phyloP scores from a whole-genome alignment of 306 rosid genomes.

The Vigna mungo region DNA sequence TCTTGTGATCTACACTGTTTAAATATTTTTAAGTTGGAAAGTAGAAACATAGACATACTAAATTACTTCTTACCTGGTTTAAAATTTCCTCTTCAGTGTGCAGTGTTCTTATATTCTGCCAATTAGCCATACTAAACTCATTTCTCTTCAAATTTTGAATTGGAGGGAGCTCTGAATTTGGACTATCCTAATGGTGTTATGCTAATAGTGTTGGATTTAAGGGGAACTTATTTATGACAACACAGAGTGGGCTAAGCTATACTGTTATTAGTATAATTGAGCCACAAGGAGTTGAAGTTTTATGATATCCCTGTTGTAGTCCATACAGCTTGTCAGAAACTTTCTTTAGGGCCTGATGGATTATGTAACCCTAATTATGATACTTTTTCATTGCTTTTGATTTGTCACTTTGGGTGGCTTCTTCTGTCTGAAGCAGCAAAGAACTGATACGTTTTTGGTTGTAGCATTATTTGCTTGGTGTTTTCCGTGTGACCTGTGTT shows the following conservation, averaged over 20 bases:
- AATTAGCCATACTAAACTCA: constrained; percentile 9
- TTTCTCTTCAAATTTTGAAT: constrained; percentile 16
- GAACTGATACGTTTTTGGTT: not conserved
- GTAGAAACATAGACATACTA: not conserved
- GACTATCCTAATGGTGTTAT: constrained; percentile 24
- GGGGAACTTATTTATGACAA: constrained; percentile 33
- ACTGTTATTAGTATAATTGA: constrained; percentile 4
- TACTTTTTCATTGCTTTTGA: constrained; percentile 27
- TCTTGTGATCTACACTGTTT: constrained; percentile 4
- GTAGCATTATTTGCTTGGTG: not conserved
- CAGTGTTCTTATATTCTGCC: not conserved
- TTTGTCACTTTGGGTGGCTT: constrained; percentile 15
- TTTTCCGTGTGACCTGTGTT: constrained; percentile 2
- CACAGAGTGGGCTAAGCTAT: constrained; percentile 4
- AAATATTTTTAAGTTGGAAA: not conserved
- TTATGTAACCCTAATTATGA: not conserved
- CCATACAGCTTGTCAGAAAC: constrained; percentile 8
- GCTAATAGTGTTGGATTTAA: not conserved
- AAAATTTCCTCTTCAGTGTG: constrained; percentile 25
- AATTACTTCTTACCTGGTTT: not conserved
- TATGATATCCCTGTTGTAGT: constrained; percentile 26
- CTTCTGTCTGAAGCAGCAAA: not conserved
- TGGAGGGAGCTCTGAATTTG: constrained; percentile 26
- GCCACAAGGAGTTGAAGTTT: constrained; percentile 13
- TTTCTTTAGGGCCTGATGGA: constrained; percentile 10